These are phyloP conservation scores for Chlorella sp. DNA, from an alignment of 139 green algal genomes.

Conservation along the genomic window DNA sequence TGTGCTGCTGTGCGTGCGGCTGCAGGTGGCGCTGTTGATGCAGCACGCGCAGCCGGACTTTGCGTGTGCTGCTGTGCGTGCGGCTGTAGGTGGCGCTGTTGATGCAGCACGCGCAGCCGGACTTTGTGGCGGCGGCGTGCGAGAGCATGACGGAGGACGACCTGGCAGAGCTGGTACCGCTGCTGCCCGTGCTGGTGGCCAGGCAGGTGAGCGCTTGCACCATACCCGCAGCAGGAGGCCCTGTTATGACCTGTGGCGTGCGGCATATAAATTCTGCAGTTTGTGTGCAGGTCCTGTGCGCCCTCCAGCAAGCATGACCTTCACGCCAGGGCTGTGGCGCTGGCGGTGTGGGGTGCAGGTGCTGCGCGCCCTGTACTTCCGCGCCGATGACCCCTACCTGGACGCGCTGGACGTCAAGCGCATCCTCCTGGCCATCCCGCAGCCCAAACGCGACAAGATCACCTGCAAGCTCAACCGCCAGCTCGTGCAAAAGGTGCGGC, in stretches of 20 bases:
- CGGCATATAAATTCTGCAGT: background rate
- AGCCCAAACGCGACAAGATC: background rate
- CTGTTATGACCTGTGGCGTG: background rate
- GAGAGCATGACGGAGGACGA: background rate
- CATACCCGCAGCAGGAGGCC: background rate
- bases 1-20: too few species aligned
- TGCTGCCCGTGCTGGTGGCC: background rate
- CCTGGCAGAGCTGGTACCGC: background rate
- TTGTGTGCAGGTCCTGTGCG: background rate
- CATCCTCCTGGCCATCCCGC: background rate
- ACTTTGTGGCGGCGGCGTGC: background rate
- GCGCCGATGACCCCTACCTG: background rate
- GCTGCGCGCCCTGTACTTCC: conserved; percentile 2
- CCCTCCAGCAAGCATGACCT: too few species aligned
- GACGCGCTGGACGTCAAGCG: background rate
- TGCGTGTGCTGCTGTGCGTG: too few species aligned
- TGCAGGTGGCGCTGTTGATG: too few species aligned
- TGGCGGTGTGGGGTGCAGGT: background rate
- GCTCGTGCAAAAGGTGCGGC: background rate
- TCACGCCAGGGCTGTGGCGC: too few species aligned
- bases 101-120: too few species aligned
- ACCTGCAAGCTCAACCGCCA: background rate
- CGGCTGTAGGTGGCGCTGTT: too few species aligned
- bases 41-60: too few species aligned
- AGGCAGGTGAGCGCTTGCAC: background rate